Percentiles rank a stretch among this genome's conserved stretches.
Conservation (phyloP, 1,284 basidiomycete species). For the Malassezia caprae region DNA sequence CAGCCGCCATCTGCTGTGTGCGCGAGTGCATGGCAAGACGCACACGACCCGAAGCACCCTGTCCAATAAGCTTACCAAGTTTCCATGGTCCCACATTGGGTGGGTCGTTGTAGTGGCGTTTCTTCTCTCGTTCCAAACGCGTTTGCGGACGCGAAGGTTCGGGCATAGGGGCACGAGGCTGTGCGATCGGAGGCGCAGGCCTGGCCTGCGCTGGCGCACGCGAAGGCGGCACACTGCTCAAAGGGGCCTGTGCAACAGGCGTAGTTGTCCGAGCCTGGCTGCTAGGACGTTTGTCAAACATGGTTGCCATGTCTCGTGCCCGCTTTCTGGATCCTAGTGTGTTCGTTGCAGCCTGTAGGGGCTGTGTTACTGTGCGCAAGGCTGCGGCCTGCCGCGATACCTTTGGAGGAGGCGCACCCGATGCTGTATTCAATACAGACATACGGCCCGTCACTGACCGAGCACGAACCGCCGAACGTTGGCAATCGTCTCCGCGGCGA, state of each 20-base stretch:
- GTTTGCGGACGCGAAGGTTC: slow-evolving; percentile 23
- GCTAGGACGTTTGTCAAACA: slow-evolving; percentile 7
- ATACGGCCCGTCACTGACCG: not conserved
- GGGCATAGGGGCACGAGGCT: not conserved
- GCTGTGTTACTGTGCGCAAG: slow-evolving; percentile 13
- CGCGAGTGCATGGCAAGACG: slow-evolving; percentile 77
- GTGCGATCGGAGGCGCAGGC: slow-evolving; percentile 7
- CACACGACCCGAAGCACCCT: slow-evolving; percentile 72
- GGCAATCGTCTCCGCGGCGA: not conserved
- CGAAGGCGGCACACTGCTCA: not conserved
- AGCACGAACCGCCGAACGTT: not conserved
- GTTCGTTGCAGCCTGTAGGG: slow-evolving; percentile 15
- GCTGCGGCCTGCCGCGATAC: slow-evolving; percentile 14
- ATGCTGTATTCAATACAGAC: not conserved
- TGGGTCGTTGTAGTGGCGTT: slow-evolving; percentile 50
- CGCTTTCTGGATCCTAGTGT: slow-evolving; percentile 14
- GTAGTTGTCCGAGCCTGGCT: not conserved
- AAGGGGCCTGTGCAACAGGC: not conserved
- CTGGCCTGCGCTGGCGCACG: not conserved
- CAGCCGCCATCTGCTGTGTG: slow-evolving; percentile 80
- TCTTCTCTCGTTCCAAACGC: slow-evolving; percentile 44
- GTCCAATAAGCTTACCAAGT: slow-evolving; percentile 82
- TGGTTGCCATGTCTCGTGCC: not conserved
- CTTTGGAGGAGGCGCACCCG: slow-evolving; percentile 2
- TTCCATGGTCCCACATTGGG: slow-evolving; percentile 76